Evolutionary conservation across 345 rosid species (phyloP).

Genomic region (Pistacia vera): DNA sequence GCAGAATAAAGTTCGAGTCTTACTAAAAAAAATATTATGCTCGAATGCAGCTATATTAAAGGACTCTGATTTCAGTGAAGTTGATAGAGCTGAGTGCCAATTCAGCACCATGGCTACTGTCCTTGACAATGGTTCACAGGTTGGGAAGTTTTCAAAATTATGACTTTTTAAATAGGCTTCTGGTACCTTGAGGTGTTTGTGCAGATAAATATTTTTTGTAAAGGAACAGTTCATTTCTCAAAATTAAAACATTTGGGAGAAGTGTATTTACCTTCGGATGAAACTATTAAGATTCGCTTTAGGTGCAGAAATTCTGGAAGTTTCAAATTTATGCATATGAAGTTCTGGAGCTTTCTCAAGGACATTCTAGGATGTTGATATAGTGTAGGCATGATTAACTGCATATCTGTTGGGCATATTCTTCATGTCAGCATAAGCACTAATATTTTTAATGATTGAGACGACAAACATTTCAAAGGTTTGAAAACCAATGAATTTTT

Average conservation of each 20-base stretch:
- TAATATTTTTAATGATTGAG: neutral
- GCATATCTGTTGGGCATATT: neutral
- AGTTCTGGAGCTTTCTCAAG: neutral
- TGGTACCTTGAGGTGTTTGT: neutral
- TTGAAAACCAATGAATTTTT: neutral
- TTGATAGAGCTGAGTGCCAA: constrained; percentile 89
- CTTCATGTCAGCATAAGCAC: neutral
- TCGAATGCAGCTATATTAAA: constrained; percentile 71
- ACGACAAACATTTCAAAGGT: neutral
- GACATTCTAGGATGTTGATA: neutral
- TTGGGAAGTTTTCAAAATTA: constrained; percentile 21
- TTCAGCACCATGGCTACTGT: constrained; percentile 82
- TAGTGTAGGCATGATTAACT: neutral
- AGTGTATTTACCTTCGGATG: neutral
- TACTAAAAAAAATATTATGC: constrained; percentile 5
- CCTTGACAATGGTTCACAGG: constrained; percentile 90
- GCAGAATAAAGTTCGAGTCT: constrained; percentile 1
- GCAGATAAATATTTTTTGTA: neutral
- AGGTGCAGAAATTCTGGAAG: neutral
- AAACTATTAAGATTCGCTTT: neutral
- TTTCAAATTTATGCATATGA: constrained; percentile 1
- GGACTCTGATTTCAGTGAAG: constrained; percentile 84
- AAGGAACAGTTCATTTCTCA: neutral
- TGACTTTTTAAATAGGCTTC: neutral
- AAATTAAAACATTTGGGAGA: neutral